Evolutionary conservation across 169 alveolate genomes (phyloP), one percentile per base, ranked within the genome.

Genomic region (Cryptosporidium sp.): DNA sequence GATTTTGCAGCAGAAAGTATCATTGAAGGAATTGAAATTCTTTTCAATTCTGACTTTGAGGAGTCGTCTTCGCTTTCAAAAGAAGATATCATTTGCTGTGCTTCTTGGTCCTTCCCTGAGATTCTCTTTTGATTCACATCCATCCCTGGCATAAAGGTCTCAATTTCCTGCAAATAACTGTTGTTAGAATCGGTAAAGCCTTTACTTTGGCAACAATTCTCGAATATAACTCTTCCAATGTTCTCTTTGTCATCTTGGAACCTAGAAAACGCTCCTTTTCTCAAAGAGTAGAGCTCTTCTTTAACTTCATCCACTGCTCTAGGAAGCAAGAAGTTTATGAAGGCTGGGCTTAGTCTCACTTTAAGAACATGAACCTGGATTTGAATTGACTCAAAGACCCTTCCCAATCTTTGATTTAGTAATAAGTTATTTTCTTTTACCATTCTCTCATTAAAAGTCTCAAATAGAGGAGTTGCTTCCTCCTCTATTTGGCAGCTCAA

Each of bases 281-380:
- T 80, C 23, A 80, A 21, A 21, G 39, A 26, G 14, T 37, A 48
- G 21, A 80, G 31, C 62, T 80, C 87, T 10, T 80, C 87, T 39
- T 45, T 61, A 41, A 65, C 87, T 31, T 65, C 75, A 21, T 80
- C 69, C 29, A 33, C 75, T 35, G 75, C 69, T 65, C 52, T 80
- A 21, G 71, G 87, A 4, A 80, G 52, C 23, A 80, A 43, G 39
- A 80, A 80, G 55, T 65, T 80, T 8, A 80, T 58, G 39, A 80
- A 80, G n/a, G 55, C 75, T 23, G 74, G 41, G 37, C 67, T 80
- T 37, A 80, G 52, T 58, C 37, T 80, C 29, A 80, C 37, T 43
- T 69, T 35, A 1, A 80, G 45, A 6, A 41, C 52, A 43, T 80
- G 75, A 41, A 80, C 67, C 43, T 48, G 18, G 9, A 80, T 80